Conservation (phyloP, 2,329 filamentous ascomycete genomes). For the Leptosphaerulina australis region DNA sequence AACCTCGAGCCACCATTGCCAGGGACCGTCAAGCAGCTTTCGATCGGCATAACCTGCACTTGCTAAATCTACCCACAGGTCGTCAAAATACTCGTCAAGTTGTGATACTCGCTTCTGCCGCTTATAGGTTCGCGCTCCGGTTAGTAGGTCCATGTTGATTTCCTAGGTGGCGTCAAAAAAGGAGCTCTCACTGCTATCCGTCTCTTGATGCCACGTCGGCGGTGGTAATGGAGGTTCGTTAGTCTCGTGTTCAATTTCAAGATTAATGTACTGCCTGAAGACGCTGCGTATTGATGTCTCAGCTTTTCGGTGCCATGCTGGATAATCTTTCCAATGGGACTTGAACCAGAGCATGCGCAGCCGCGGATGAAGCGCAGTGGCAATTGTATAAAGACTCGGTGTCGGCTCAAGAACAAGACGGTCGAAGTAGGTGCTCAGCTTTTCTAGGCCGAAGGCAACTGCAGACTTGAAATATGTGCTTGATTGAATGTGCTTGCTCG, state of each 20-base stretch:
- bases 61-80: neutral
- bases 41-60: neutral
- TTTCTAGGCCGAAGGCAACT: neutral
- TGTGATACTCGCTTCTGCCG: neutral
- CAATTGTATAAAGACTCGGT: neutral
- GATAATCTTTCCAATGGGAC: neutral
- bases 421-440: neutral
- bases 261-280: neutral
- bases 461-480: neutral
- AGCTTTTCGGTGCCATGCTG: neutral
- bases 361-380: neutral
- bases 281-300: neutral
- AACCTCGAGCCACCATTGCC: constrained; percentile 10
- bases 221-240: too few species aligned
- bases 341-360: neutral
- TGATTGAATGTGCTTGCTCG: neutral
- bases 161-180: too few species aligned
- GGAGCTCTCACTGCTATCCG: neutral
- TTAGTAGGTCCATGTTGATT: too few species aligned
- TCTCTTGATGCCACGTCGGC: neutral
- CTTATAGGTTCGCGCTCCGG: too few species aligned
- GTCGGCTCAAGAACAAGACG: neutral
- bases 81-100: neutral
- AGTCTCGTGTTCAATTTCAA: too few species aligned
- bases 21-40: neutral